Evolutionary conservation across 805 yeast genomes (phyloP).

Genomic region (Kodamaea kaohsiungensis): DNA sequence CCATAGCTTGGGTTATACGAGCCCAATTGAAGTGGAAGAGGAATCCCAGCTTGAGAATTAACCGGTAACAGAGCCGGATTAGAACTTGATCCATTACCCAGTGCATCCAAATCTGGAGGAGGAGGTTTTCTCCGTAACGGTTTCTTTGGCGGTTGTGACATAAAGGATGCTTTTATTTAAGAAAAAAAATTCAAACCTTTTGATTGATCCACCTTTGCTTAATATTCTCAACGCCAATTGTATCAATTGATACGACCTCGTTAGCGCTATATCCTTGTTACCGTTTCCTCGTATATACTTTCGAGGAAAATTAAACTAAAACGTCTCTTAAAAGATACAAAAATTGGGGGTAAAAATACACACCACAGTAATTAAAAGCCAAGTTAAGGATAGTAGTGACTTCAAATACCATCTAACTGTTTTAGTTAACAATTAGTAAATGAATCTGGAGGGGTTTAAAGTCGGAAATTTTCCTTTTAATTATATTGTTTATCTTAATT

Average conservation of each 20-base stretch:
- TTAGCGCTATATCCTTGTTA: too few relatives aligned
- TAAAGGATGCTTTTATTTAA: too few relatives aligned
- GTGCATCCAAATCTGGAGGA: conserved; percentile 19
- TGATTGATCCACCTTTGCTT: too few relatives aligned
- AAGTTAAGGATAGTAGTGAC: neutral
- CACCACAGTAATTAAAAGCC: neutral
- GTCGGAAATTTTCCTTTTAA: neutral
- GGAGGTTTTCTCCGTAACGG: conserved; percentile 31
- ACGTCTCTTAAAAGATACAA: neutral
- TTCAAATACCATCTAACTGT: neutral
- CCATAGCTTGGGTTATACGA: neutral
- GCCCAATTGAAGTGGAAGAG: neutral
- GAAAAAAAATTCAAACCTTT: too few relatives aligned
- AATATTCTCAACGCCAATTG: too few relatives aligned
- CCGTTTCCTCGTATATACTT: neutral
- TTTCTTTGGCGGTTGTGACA: conserved; percentile 14
- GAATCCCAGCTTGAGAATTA: neutral
- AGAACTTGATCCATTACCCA: neutral
- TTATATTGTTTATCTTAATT: neutral
- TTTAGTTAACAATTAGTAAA: neutral
- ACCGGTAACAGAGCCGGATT: neutral
- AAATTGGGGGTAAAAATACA: neutral
- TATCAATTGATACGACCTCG: too few relatives aligned
- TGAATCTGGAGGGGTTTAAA: neutral
- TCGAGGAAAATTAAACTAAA: neutral